These are phyloP conservation scores for Closterium sp. DNA, from an alignment of 139 green algal species.

Conservation along the genomic window DNA sequence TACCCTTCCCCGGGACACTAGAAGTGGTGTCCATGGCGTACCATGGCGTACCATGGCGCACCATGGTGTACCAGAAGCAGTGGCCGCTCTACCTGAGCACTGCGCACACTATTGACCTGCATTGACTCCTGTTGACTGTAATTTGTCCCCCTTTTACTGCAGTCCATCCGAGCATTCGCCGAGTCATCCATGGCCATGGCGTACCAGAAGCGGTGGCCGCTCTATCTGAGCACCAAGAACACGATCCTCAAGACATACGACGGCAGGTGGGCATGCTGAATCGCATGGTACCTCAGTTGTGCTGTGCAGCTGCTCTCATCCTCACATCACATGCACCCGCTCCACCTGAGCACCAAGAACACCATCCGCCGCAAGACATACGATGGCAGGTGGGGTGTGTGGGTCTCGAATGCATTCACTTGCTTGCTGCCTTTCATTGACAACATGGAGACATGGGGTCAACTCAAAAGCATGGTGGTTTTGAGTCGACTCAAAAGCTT, in stretches of 20 bases:
- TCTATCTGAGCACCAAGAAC: slow-evolving; percentile 96
- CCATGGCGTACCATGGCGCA: too few species aligned
- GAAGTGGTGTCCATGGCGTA: too few species aligned
- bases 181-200: neutral
- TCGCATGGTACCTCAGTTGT: too few species aligned
- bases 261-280: slow-evolving; percentile 48
- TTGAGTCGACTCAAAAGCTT: too few species aligned
- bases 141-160: slow-evolving; percentile 28
- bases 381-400: slow-evolving; percentile 68
- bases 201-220: slow-evolving; percentile 58
- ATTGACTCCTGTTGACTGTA: neutral
- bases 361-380: slow-evolving; percentile 97
- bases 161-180: slow-evolving; percentile 62
- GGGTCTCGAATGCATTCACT: too few species aligned
- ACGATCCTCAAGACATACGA: slow-evolving; percentile 95
- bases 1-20: too few species aligned
- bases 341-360: slow-evolving; percentile 95
- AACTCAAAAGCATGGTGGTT: too few species aligned
- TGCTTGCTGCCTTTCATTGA: too few species aligned
- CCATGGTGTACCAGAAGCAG: too few species aligned
- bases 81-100: slow-evolving; percentile 52
- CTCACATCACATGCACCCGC: slow-evolving; percentile 60
- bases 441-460: too few species aligned
- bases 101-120: too few species aligned
- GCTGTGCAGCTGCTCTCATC: too few species aligned